Evolutionary conservation across 176 grass and related monocot genomes (phyloP), one percentile per base, ranked within the genome.

Genomic region (Eleusine coracana): DNA sequence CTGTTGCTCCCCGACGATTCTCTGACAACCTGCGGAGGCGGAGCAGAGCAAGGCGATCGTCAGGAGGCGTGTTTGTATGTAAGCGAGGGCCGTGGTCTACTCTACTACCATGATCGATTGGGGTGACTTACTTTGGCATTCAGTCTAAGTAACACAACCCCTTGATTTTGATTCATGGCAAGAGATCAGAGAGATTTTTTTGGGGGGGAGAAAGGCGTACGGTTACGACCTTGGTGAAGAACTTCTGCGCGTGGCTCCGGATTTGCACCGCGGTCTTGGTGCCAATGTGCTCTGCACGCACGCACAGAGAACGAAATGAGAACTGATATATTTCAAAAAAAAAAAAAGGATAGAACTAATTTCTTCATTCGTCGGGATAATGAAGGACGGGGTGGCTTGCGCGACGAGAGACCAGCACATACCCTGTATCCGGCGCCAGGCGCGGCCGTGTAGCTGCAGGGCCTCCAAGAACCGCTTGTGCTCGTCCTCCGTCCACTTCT

Each of bases 241-340:
- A 98, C 88, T 98, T 98, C 85, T 98, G 95, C 66, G 95, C 95
- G 81, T 98, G 95, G 76, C 95, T 98, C 68, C 95, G 91, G 86
- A 98, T 93, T 76, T 98, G 95, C 82, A 98, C 93, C 8, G 95
- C 89, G 0, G 95, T 98, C 90, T 94, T 98, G 86, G 92, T 98
- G 79, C 95, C 86, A 34, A 98, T 89, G 80, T 98, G 86, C 68
- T 89, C 95, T 97, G 89, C 80, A 65, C 58, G 58, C 78, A 41
- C 21, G 74, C 14, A 52, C 18, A 16, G 46, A 80, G 77, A 70
- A 39, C 16, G 4, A 61, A 81, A 42, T 70, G 18, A 69, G 17
- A 21, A 42, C 1, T 9, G 17, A 10, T 34, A 34, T 34, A 34
- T 34, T 34, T 34, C 31, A 34, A 1, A 34, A 1, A 34, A 34